Conservation (phyloP, 1,284 basidiomycete species). For the Jaminaea rosea region DNA sequence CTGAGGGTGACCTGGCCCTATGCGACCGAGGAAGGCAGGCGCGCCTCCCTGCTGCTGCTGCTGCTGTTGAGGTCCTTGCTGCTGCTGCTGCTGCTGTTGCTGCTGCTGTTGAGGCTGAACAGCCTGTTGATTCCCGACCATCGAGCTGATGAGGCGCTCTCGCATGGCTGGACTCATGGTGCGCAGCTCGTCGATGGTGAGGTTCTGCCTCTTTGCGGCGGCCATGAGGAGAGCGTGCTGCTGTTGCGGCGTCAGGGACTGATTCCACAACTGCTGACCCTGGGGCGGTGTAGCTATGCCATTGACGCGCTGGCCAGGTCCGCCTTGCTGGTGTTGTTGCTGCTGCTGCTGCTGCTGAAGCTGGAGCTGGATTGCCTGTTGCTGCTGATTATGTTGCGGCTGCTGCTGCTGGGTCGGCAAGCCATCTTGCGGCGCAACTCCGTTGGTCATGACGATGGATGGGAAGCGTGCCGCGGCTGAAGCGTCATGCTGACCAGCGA, state of each 20-base stretch:
- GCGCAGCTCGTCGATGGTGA: constrained; percentile 40
- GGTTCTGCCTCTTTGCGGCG: constrained; percentile 34
- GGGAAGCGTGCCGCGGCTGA: constrained; percentile 20
- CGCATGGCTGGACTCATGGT: constrained; percentile 32
- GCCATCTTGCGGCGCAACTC: neutral
- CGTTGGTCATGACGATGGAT: constrained; percentile 15
- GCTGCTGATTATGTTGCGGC: constrained; percentile 4
- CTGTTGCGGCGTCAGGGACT: constrained; percentile 29
- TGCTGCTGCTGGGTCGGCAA: constrained; percentile 8
- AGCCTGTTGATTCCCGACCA: neutral
- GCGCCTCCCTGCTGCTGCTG: neutral
- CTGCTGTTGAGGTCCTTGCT: neutral
- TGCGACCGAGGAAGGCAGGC: neutral
- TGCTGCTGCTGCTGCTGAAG: constrained; percentile 10
- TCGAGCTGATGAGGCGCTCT: constrained; percentile 19
- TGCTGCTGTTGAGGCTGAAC: neutral
- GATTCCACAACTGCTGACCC: constrained; percentile 14
- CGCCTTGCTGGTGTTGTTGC: constrained; percentile 10
- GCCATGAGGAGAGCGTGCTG: constrained; percentile 38
- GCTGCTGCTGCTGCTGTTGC: neutral
- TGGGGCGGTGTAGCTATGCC: neutral
- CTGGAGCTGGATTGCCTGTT: constrained; percentile 5
- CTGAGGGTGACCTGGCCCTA: neutral
- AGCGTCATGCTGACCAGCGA: too few species aligned
- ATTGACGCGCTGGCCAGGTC: neutral